phyloP scores from a whole-genome alignment of 108 stramenopile species.

The Cyclotella atomus region DNA sequence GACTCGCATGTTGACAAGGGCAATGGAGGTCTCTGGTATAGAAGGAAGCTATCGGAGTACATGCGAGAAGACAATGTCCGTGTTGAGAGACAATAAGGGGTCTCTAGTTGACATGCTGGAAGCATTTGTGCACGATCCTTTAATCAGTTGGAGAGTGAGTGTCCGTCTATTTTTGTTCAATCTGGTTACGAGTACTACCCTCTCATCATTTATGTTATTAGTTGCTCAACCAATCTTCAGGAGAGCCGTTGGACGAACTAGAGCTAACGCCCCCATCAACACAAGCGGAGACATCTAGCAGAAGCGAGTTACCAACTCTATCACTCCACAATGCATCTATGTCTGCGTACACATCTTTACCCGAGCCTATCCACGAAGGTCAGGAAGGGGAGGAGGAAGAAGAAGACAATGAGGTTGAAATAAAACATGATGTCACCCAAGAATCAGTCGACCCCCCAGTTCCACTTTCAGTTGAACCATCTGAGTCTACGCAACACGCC shows the following conservation, averaged over 20 bases:
- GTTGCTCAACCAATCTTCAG: conserved; percentile 23
- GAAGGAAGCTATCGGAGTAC: conserved; percentile 98
- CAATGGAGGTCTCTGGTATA: conserved; percentile 99
- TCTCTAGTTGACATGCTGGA: conserved; percentile 98
- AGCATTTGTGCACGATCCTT: conserved; percentile 99
- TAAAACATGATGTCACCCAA: conserved; percentile 18
- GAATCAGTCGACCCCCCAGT: conserved; percentile 5
- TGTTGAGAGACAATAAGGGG: conserved; percentile 95
- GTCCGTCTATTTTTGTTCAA: no score
- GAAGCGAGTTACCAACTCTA: conserved; percentile 1
- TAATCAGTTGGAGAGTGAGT: conserved; percentile 96
- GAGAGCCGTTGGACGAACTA: not conserved
- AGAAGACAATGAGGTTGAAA: conserved; percentile 55
- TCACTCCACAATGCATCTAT: conserved; percentile 1
- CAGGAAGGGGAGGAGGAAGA: conserved; percentile 57
- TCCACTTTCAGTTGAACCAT: conserved; percentile 10
- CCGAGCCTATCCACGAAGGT: conserved; percentile 47
- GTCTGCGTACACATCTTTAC: conserved; percentile 20
- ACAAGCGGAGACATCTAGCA: not conserved
- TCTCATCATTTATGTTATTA: not conserved
- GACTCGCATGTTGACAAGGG: conserved; percentile 98
- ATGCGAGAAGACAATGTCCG: conserved; percentile 96
- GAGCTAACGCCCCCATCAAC: conserved; percentile 6
- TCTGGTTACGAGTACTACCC: not conserved
- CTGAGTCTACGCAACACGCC: conserved; percentile 18